These are phyloP conservation scores for Gossypium rotundifolium DNA, from an alignment of 345 rosid genomes.

Conservation along the genomic window DNA sequence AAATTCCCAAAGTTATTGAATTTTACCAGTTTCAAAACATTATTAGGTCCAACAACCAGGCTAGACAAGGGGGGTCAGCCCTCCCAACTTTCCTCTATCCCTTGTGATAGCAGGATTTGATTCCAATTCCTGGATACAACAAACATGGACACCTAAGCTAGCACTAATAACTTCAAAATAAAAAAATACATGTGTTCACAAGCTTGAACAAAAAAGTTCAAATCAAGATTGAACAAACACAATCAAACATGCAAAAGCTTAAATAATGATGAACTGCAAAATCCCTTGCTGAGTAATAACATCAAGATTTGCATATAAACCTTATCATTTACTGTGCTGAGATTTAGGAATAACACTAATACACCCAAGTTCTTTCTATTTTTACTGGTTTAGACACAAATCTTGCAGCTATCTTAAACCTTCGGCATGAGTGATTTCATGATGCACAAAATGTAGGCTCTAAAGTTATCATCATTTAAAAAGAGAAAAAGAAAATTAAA, in stretches of 20 bases:
- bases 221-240: neutral
- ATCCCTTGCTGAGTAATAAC: neutral
- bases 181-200: neutral
- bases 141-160: neutral
- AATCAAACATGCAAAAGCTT: neutral
- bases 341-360: neutral
- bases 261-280: neutral
- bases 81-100: neutral
- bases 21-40: neutral
- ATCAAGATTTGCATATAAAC: neutral
- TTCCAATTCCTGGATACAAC: neutral
- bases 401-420: slow-evolving; percentile 1
- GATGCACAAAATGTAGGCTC: neutral
- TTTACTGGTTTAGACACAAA: neutral
- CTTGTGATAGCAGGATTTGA: neutral
- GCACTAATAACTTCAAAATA: neutral
- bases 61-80: neutral
- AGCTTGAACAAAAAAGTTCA: neutral
- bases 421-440: neutral
- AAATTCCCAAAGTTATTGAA: no score
- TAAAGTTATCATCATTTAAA: neutral
- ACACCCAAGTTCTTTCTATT: neutral
- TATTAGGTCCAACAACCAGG: neutral
- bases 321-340: neutral
- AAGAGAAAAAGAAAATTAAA: neutral